phyloP scores from a whole-genome alignment of 176 grass and related monocot genomes.

The Rhynchospora breviuscula region DNA sequence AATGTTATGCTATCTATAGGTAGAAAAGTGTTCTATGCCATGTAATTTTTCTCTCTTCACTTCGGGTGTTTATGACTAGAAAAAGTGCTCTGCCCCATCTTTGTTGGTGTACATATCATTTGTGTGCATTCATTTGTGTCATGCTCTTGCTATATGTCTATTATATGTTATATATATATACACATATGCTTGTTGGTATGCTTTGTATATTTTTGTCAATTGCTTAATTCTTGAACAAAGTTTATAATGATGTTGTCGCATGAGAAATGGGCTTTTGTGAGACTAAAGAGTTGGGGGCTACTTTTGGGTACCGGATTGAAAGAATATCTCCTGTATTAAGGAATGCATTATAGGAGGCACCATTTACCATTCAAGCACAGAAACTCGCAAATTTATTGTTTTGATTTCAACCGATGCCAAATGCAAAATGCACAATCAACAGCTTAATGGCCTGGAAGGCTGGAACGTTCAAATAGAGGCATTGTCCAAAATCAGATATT shows the following conservation, averaged over 20 bases:
- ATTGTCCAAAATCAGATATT: too few relatives aligned
- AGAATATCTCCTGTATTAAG: neutral
- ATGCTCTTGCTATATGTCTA: neutral
- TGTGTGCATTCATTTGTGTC: neutral
- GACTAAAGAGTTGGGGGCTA: neutral
- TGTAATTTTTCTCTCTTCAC: neutral
- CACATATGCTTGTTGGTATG: neutral
- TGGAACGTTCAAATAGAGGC: too few relatives aligned
- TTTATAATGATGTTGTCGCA: neutral
- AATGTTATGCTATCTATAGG: neutral
- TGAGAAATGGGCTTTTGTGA: neutral
- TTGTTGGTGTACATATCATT: constrained; percentile 26
- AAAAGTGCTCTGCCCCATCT: too few relatives aligned
- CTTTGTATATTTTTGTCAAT: constrained; percentile 8
- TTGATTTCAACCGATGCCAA: too few relatives aligned
- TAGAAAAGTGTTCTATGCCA: neutral
- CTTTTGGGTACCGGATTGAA: neutral
- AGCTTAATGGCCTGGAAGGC: too few relatives aligned
- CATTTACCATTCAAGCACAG: neutral
- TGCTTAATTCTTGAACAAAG: constrained; percentile 5
- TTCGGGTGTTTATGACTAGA: neutral
- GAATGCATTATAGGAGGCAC: neutral
- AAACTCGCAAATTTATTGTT: neutral
- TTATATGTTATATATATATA: neutral
- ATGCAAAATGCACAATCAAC: too few relatives aligned